Evolutionary conservation across 768 basidiomycete species (phyloP).

Genomic region (Lactifluus subvellereus): DNA sequence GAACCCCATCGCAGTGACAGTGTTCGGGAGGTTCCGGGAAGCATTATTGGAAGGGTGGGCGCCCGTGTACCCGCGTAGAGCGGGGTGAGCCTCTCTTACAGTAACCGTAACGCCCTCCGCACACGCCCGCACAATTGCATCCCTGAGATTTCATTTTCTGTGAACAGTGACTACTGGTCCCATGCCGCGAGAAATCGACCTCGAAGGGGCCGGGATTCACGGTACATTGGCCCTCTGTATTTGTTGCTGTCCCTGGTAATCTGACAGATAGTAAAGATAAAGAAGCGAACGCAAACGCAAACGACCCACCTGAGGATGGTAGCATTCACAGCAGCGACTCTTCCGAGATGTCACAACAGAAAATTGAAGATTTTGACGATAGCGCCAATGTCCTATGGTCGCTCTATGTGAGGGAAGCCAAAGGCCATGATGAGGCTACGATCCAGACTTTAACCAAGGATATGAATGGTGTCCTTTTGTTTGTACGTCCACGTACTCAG

Average conservation of each 20-base stretch:
- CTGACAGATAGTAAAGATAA: not conserved
- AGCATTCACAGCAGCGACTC: not conserved
- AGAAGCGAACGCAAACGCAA: too few relatives aligned
- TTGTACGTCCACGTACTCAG: not conserved
- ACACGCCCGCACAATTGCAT: too few relatives aligned
- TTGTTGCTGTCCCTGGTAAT: not conserved
- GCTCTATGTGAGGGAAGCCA: conserved; percentile 1
- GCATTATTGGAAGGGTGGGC: too few relatives aligned
- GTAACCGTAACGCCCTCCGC: too few relatives aligned
- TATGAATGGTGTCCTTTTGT: conserved; percentile 4
- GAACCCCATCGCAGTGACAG: too few relatives aligned
- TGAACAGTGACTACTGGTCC: too few relatives aligned
- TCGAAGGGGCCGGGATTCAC: not conserved
- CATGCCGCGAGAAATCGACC: too few relatives aligned
- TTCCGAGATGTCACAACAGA: not conserved
- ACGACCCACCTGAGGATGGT: too few relatives aligned
- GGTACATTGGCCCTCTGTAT: not conserved
- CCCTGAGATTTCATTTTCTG: too few relatives aligned
- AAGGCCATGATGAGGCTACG: conserved; percentile 1
- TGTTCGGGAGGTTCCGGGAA: too few relatives aligned
- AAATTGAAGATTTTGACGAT: not conserved
- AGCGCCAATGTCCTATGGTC: conserved; percentile 7
- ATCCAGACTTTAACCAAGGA: not conserved
- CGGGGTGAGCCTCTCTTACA: too few relatives aligned
- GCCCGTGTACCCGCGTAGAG: too few relatives aligned